Evolutionary conservation across 2,329 filamentous ascomycete genomes (phyloP).

Genomic region (Fusarium secorum): DNA sequence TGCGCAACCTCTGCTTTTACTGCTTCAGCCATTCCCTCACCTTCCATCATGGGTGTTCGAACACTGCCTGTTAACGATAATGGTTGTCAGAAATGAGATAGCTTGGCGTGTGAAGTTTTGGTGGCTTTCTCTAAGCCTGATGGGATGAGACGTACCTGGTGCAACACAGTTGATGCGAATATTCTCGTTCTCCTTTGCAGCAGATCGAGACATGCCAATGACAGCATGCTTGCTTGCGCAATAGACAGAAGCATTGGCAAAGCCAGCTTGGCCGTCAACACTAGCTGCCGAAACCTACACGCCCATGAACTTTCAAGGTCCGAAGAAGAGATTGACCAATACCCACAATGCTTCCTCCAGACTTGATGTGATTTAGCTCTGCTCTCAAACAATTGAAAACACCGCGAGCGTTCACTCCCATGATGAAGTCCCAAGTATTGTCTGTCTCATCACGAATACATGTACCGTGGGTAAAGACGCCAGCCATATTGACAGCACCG

Average conservation of each 20-base stretch:
- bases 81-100: neutral
- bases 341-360: neutral
- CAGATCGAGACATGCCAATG: neutral
- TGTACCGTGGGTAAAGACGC: neutral
- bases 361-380: neutral
- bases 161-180: neutral
- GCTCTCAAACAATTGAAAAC: neutral
- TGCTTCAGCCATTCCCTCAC: neutral
- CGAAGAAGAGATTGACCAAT: accelerated
- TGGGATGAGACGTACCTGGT: neutral
- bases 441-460: neutral
- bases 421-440: neutral
- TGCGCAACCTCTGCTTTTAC: neutral
- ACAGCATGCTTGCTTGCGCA: neutral
- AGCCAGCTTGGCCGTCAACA: neutral
- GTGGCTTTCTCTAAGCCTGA: neutral
- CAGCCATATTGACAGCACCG: neutral
- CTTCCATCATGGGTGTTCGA: neutral
- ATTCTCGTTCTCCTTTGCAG: neutral
- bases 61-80: neutral
- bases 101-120: accelerated
- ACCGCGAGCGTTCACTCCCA: neutral
- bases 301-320: neutral
- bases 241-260: neutral
- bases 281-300: neutral